Conservation (phyloP, 352 stramenopile genomes). For the Phytophthora tentaculata region DNA sequence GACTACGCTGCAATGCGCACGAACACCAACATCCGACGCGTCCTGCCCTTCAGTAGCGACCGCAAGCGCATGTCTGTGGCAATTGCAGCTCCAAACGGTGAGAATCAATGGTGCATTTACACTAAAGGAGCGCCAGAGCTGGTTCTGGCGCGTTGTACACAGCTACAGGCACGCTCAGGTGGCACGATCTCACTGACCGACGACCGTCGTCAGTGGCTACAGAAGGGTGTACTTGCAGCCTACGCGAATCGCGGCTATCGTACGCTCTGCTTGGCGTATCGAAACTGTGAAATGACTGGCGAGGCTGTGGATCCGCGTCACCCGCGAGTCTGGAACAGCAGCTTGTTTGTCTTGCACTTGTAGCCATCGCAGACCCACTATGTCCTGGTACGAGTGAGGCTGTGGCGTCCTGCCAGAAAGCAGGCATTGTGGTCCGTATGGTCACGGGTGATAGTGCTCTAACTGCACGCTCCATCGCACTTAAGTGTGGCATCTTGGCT, state of each 20-base stretch:
- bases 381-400: slow-evolving; percentile 88
- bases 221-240: slow-evolving; percentile 55
- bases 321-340: slow-evolving; percentile 42
- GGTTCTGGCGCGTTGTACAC: slow-evolving; percentile 51
- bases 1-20: slow-evolving; percentile 42
- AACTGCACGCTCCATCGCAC: slow-evolving; percentile 90
- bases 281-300: slow-evolving; percentile 24
- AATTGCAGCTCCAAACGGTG: slow-evolving; percentile 41
- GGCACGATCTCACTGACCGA: slow-evolving; percentile 4
- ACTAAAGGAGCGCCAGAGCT: slow-evolving; percentile 67
- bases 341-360: slow-evolving; percentile 70
- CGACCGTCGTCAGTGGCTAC: slow-evolving; percentile 22
- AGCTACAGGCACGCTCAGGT: slow-evolving; percentile 29
- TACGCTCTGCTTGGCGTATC: slow-evolving; percentile 75
- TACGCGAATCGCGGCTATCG: slow-evolving; percentile 77
- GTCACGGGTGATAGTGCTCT: slow-evolving; percentile 93
- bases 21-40: slow-evolving; percentile 26
- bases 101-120: slow-evolving; percentile 35
- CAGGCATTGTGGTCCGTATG: slow-evolving; percentile 93
- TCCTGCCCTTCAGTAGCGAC: slow-evolving; percentile 91
- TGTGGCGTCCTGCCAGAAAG: slow-evolving; percentile 91
- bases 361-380: slow-evolving; percentile 95
- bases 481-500: slow-evolving; percentile 87
- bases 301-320: slow-evolving; percentile 24
- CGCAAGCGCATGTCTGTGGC: slow-evolving; percentile 95